Conservation (phyloP, 257 asterid genomes). For the Rhazya stricta region DNA sequence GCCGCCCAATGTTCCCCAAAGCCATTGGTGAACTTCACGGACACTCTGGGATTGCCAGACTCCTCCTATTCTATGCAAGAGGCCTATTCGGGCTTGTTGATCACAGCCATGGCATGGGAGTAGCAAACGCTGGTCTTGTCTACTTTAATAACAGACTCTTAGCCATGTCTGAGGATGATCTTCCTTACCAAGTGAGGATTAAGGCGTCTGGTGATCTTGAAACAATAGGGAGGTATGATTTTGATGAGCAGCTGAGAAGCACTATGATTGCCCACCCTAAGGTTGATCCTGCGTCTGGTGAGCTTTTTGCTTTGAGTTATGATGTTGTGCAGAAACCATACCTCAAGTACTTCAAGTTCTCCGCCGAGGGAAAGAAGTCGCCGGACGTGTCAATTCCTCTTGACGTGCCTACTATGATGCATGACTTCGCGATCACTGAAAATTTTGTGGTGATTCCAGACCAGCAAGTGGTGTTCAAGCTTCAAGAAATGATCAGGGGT, state of each 20-base stretch:
- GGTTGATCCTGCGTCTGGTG: conserved; percentile 51
- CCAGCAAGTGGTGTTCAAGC: conserved; percentile 76
- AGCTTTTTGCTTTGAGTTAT: conserved; percentile 55
- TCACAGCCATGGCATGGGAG: conserved; percentile 52
- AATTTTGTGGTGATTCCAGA: conserved; percentile 60
- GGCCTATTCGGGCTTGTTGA: conserved; percentile 48
- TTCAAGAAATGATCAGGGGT: conserved; percentile 57
- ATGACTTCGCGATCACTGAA: conserved; percentile 71
- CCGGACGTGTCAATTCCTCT: conserved; percentile 47
- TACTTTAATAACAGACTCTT: conserved; percentile 43
- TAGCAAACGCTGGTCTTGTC: conserved; percentile 61
- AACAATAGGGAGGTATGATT: conserved; percentile 46
- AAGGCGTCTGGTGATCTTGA: conserved; percentile 41
- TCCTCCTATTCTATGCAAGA: conserved; percentile 46
- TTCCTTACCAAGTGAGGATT: conserved; percentile 51
- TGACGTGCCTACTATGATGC: conserved; percentile 59
- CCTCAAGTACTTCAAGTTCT: conserved; percentile 50
- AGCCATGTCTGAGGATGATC: conserved; percentile 76
- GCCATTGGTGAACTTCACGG: conserved; percentile 79
- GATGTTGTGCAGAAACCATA: conserved; percentile 53
- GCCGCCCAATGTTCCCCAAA: conserved; percentile 61
- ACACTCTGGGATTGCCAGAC: conserved; percentile 50
- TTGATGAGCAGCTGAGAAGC: conserved; percentile 29
- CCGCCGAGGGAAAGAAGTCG: conserved; percentile 36
- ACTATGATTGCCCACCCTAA: conserved; percentile 79